phyloP scores from a whole-genome alignment of 129 eudicot genomes.

The Flaveria brownii region DNA sequence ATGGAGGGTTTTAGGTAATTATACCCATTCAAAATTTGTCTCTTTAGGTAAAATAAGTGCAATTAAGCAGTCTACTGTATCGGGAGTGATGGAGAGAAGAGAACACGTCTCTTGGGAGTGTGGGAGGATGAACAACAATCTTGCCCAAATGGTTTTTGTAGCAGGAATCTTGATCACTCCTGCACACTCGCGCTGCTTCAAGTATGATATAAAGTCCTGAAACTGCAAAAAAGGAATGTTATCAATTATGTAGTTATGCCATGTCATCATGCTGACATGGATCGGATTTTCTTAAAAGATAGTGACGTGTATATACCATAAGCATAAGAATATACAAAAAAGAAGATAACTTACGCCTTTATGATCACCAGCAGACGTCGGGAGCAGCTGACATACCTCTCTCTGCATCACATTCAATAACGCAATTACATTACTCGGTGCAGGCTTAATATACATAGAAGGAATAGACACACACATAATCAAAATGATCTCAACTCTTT shows the following conservation, averaged over 20 bases:
- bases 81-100: slow-evolving; percentile 59
- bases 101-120: slow-evolving; percentile 63
- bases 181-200: slow-evolving; percentile 95
- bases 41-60: slow-evolving; percentile 86
- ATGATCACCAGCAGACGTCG: slow-evolving; percentile 68
- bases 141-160: slow-evolving; percentile 66
- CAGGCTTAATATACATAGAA: neutral
- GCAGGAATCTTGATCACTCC: slow-evolving; percentile 94
- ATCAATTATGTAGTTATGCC: neutral
- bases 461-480: neutral
- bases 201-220: slow-evolving; percentile 82
- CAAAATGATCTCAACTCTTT: too few species aligned
- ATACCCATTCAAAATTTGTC: slow-evolving; percentile 67
- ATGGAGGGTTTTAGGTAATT: neutral
- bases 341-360: slow-evolving; percentile 78
- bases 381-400: slow-evolving; percentile 88
- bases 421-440: neutral
- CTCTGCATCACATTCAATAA: slow-evolving; percentile 59
- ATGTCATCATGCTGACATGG: neutral
- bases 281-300: neutral
- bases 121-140: slow-evolving; percentile 86
- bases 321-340: neutral
- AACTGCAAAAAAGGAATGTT: slow-evolving; percentile 47
- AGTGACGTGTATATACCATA: neutral
- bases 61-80: slow-evolving; percentile 62